Evolutionary conservation across 805 yeast genomes (phyloP).

Genomic region (Saccharomyces eubayanus): DNA sequence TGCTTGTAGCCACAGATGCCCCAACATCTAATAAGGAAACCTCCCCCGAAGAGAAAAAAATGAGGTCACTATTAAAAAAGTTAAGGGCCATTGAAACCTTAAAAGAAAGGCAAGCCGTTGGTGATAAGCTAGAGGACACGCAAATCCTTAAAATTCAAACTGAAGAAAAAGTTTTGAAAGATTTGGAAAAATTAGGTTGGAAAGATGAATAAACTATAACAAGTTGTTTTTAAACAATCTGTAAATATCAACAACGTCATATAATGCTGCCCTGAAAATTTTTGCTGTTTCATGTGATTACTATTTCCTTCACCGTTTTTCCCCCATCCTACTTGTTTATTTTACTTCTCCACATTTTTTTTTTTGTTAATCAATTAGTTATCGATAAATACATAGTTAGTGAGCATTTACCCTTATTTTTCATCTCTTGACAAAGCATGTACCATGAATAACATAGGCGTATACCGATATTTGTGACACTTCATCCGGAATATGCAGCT

Average conservation of each 20-base stretch:
- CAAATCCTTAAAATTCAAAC: conserved; percentile 84
- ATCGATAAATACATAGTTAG: not conserved
- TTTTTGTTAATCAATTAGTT: not conserved
- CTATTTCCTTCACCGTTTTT: not conserved
- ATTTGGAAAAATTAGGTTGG: conserved; percentile 74
- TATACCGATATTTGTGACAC: too few species aligned
- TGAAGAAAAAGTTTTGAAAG: conserved; percentile 71
- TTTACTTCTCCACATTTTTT: not conserved
- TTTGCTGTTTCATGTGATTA: not conserved
- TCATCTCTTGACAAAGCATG: not conserved
- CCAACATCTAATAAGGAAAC: conserved; percentile 18
- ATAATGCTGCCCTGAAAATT: not conserved
- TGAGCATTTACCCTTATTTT: not conserved
- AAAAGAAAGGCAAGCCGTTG: conserved; percentile 74
- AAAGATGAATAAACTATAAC: conserved; percentile 23
- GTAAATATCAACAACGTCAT: not conserved
- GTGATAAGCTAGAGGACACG: conserved; percentile 85
- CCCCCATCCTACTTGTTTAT: not conserved
- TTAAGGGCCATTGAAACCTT: conserved; percentile 90
- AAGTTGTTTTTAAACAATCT: not conserved
- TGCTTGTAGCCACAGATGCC: conserved; percentile 3
- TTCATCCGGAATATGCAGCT: too few species aligned
- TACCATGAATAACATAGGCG: too few species aligned
- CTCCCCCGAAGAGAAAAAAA: conserved; percentile 84
- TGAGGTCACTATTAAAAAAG: conserved; percentile 83